These are phyloP conservation scores for Rutstroemia sydowiana DNA, from an alignment of 2,329 filamentous ascomycete species.

Conservation along the genomic window DNA sequence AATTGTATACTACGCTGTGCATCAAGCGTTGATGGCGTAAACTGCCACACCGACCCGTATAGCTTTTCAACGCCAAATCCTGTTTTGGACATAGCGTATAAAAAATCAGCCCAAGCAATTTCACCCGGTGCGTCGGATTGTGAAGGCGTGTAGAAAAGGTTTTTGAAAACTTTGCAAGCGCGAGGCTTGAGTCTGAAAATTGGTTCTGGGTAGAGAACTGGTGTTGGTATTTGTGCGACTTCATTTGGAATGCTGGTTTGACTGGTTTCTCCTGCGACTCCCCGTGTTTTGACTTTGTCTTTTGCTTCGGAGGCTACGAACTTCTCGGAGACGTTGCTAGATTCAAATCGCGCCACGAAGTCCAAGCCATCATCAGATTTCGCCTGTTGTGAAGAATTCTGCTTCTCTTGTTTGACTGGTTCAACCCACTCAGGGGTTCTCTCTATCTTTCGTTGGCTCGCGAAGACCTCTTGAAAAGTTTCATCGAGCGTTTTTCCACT, in stretches of 20 bases:
- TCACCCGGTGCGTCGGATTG: conserved; percentile 37
- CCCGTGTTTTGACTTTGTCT: conserved; percentile 29
- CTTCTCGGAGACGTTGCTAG: no score
- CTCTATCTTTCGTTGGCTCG: no score
- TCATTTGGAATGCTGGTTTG: neutral
- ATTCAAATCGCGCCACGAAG: no score
- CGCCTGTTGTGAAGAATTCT: no score
- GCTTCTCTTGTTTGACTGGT: no score
- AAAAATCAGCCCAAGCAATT: conserved; percentile 45
- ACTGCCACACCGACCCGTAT: conserved; percentile 56
- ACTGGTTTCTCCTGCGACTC: neutral
- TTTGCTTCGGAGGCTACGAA: no score
- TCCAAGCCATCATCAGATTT: no score
- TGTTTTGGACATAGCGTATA: conserved; percentile 41
- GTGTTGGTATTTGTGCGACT: neutral
- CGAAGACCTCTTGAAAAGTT: no score
- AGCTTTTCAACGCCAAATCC: conserved; percentile 50
- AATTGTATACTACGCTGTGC: conserved; percentile 39
- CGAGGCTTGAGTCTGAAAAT: conserved; percentile 32
- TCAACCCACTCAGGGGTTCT: no score
- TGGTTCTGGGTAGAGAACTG: conserved; percentile 14
- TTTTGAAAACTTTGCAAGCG: conserved; percentile 36
- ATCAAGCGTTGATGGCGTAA: conserved; percentile 35
- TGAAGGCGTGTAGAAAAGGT: conserved; percentile 34
- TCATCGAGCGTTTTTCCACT: no score